These are phyloP conservation scores for Aspergillus amoenus DNA, from an alignment of 2,329 filamentous ascomycete species.

Conservation along the genomic window DNA sequence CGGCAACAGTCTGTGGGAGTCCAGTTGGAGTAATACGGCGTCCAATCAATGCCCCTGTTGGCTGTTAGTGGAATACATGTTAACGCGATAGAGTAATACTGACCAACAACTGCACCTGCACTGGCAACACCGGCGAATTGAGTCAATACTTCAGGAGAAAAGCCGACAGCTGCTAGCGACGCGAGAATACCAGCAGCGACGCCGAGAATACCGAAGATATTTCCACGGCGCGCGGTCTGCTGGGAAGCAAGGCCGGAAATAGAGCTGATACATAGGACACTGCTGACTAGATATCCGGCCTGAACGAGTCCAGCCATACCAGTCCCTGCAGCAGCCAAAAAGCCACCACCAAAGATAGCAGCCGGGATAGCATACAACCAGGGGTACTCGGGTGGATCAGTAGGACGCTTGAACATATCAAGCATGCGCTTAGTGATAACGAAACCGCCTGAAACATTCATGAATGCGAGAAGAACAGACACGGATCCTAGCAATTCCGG, in stretches of 20 bases:
- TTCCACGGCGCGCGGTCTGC: slow-evolving; percentile 78
- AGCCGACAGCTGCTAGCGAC: slow-evolving; percentile 77
- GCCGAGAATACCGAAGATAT: slow-evolving; percentile 81
- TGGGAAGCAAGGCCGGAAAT: slow-evolving; percentile 80
- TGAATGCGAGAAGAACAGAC: slow-evolving; percentile 81
- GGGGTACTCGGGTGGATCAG: slow-evolving; percentile 82
- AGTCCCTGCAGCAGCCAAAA: slow-evolving; percentile 74
- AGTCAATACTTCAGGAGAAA: slow-evolving; percentile 72
- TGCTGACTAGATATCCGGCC: slow-evolving; percentile 82
- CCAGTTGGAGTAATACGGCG: slow-evolving; percentile 85
- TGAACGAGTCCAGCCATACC: slow-evolving; percentile 82
- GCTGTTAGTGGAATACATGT: slow-evolving; percentile 2
- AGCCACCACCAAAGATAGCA: slow-evolving; percentile 75
- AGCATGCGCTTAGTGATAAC: slow-evolving; percentile 92
- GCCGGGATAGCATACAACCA: slow-evolving; percentile 83
- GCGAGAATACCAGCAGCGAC: slow-evolving; percentile 80
- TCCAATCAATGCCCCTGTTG: slow-evolving; percentile 69
- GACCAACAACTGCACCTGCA: slow-evolving; percentile 65
- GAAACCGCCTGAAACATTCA: slow-evolving; percentile 86
- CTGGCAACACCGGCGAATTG: slow-evolving; percentile 78
- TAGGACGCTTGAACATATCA: slow-evolving; percentile 83
- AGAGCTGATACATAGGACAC: slow-evolving; percentile 78
- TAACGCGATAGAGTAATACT: slow-evolving; percentile 8
- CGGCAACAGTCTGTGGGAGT: slow-evolving; percentile 84
- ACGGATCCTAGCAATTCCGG: slow-evolving; percentile 75